Conservation (phyloP, 768 basidiomycete species). For the Russula olivacea region DNA sequence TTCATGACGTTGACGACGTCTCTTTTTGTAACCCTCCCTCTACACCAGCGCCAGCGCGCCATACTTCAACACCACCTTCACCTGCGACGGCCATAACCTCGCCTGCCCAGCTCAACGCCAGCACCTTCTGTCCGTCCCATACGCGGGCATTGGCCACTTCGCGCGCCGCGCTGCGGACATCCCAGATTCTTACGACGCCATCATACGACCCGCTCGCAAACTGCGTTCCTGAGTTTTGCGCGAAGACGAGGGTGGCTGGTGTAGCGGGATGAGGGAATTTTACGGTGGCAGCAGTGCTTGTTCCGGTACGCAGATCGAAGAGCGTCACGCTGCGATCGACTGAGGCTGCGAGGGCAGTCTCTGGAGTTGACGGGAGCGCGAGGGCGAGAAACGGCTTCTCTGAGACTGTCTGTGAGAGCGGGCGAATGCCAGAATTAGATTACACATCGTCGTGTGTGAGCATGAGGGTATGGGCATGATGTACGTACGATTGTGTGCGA, state of each 20-base stretch:
- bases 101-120: constrained; percentile 40
- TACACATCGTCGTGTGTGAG: too few relatives aligned
- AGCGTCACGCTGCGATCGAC: constrained; percentile 69
- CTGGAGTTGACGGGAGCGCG: constrained; percentile 38
- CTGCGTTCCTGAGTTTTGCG: constrained; percentile 38
- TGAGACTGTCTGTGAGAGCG: constrained; percentile 46
- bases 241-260: constrained; percentile 51
- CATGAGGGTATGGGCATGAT: background rate
- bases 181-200: constrained; percentile 72
- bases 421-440: background rate
- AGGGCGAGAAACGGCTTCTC: constrained; percentile 74
- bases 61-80: constrained; percentile 31
- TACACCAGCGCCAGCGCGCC: constrained; percentile 28
- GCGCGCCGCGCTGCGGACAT: constrained; percentile 60
- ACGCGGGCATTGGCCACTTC: constrained; percentile 60
- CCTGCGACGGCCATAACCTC: constrained; percentile 29
- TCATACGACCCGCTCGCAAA: constrained; percentile 73
- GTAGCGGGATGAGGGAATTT: constrained; percentile 57
- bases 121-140: constrained; percentile 52
- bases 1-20: background rate
- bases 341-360: constrained; percentile 54
- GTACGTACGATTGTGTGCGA: constrained; percentile 58
- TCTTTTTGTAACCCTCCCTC: constrained; percentile 23
- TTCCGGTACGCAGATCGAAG: constrained; percentile 56
- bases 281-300: constrained; percentile 33